Conservation (phyloP, 1,139 yeast genomes). For the Yamadazyma friedrichii region DNA sequence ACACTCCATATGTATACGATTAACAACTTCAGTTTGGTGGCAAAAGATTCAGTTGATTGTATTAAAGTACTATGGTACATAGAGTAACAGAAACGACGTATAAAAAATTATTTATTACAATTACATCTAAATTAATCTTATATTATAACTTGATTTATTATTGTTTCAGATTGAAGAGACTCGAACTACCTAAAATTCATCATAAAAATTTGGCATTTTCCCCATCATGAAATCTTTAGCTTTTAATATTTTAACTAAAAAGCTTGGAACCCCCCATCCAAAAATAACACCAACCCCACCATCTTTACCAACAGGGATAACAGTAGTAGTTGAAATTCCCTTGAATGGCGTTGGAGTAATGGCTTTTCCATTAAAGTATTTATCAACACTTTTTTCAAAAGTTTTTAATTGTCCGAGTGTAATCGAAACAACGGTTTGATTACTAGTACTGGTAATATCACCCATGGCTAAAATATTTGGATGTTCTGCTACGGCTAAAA, state of each 20-base stretch:
- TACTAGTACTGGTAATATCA: conserved; percentile 21
- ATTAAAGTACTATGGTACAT: no score
- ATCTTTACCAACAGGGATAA: conserved; percentile 33
- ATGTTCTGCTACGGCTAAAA: conserved; percentile 18
- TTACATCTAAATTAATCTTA: no score
- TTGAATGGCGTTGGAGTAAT: conserved; percentile 16
- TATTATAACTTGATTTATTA: no score
- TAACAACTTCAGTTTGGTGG: no score
- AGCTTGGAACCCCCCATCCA: conserved; percentile 30
- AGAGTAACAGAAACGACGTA: no score
- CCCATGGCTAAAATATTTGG: conserved; percentile 24
- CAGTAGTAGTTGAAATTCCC: conserved; percentile 10
- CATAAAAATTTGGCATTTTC: conserved; percentile 3
- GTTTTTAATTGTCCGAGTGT: conserved; percentile 14
- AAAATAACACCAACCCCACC: conserved; percentile 36
- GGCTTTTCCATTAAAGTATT: conserved; percentile 6
- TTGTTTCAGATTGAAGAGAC: no score
- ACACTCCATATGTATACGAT: no score
- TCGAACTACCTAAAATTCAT: neutral
- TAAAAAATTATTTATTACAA: no score
- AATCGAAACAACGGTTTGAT: conserved; percentile 13
- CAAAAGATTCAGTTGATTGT: no score
- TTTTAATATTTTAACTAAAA: conserved; percentile 27
- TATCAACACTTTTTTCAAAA: conserved; percentile 2
- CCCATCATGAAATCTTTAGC: conserved; percentile 22